Base-by-base conservation (phyloP, 257 asterid species). In the Echium plantagineum region DNA sequence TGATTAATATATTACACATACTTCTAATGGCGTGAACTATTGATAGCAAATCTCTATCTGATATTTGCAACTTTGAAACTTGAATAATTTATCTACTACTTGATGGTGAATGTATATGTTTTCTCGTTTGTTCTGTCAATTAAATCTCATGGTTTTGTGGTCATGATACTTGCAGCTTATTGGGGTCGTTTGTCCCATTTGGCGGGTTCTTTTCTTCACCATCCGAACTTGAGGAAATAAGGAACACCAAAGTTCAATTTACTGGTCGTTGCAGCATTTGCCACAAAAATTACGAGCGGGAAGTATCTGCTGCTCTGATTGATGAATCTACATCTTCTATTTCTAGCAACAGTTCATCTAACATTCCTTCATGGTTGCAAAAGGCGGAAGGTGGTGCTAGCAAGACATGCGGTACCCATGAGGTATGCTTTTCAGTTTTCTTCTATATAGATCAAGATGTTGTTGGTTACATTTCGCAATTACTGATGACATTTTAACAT, bases 141-240 rank as follows among this genome's bases (percentile, higher is more conserved):
- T 70, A 65, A 57, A 24, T 65, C 84, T 76, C 74, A 72, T 55
- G 57, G 71, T 74, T 24, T 1, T 69, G 57, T 68, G 69, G 70
- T 74, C 55, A 31, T 70, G 56, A 54, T 77, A 51, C 60, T 52
- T 78, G 76, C 95, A 91, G 98, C 82, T 83, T 91, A 82, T 79
- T 88, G 87, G 85, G 86, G 68, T 87, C 98, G 58, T 91, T 91
- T 77, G 94, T 91, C 60, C 98, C 96, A n/a, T 81, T 91, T 52
- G 98, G 94, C 28, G 98, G 98, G 64, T 85, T 91, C 81, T 88
- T 91, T 76, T 38, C 96, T 30, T 52, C 85, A 66, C 76, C 98
- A 24, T 79, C 95, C 30, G 96, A 91, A 67, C 77, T 59, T 56
- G 86, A 77, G 58, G 69, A 65, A 53, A 49, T 69, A 7, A 24